A percentile compares a stretch with the other conserved stretches of the same genome.
Conservation (phyloP, 1,139 yeast species). For the Geotrichum australiense region DNA sequence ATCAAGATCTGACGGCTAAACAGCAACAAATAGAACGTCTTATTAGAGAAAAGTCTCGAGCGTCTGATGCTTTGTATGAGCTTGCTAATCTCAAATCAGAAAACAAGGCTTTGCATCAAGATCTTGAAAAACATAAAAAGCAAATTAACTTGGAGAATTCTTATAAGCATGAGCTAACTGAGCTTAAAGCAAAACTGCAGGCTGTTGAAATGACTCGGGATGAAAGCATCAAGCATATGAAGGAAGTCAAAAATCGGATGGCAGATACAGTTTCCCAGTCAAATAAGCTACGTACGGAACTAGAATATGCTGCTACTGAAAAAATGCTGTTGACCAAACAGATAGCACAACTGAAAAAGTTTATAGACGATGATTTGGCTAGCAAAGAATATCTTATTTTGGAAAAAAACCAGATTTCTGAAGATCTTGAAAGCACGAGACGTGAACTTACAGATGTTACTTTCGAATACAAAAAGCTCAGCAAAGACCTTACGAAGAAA, state of each 20-base stretch:
- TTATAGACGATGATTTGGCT: slow-evolving; percentile 22
- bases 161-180: slow-evolving; percentile 29
- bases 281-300: slow-evolving; percentile 14
- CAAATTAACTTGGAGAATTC: slow-evolving; percentile 22
- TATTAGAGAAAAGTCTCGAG: slow-evolving; percentile 20
- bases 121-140: slow-evolving; percentile 23
- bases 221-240: slow-evolving; percentile 10
- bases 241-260: slow-evolving; percentile 16
- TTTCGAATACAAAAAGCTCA: slow-evolving; percentile 28
- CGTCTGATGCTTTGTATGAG: slow-evolving; percentile 19
- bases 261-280: slow-evolving; percentile 17
- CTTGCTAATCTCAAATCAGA: slow-evolving; percentile 22
- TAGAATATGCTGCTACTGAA: slow-evolving; percentile 13
- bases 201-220: slow-evolving; percentile 25
- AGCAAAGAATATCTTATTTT: slow-evolving; percentile 22
- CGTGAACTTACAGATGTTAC: slow-evolving; percentile 21
- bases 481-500: slow-evolving; percentile 25
- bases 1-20: slow-evolving; percentile 27
- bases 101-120: slow-evolving; percentile 22
- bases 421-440: slow-evolving; percentile 23
- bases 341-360: slow-evolving; percentile 22
- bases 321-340: slow-evolving; percentile 18
- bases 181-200: slow-evolving; percentile 37
- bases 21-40: slow-evolving; percentile 24
- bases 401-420: slow-evolving; percentile 28